Base-by-base conservation (phyloP, 1,139 yeast species). In the Diutina sp. region DNA sequence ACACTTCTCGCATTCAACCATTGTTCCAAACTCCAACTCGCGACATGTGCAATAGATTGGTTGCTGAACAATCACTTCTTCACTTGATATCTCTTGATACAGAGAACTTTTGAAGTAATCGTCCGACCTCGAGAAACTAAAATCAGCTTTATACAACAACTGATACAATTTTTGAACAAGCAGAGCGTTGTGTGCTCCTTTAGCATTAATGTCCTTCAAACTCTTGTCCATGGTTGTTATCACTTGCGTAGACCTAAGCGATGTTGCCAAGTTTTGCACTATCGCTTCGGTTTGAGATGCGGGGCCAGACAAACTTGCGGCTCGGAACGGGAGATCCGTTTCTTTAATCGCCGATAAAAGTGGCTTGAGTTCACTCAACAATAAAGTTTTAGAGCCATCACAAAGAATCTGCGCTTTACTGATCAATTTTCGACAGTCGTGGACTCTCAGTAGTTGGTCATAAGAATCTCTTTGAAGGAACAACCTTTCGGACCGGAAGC, bases 1-100 rank as follows among this genome's bases (percentile, higher is more conserved):
- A 67, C 96, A 89, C 35, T 67, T 68, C 60, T 86, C 95, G 69
- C 96, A 90, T 62, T 84, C 89, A 55, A 87, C 80, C 95, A 89
- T 87, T 0, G 79, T 73, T 1, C 90, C 93, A 58, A 76, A 77
- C 63, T 87, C 95, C 28, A 73, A 71, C 58, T 77, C 80, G 51
- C 95, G 78, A 67, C 96, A 89, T 56, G 85, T 69, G 66, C 96
- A 89, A 65, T 84, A 88, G 61, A 61, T 1, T 65, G 65, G 1
- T n/a, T 35, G 45, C 16, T 18, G 38, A 14, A 16, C 25, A 6
- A n/a, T 6, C 4, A 14, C n/a, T 5, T 46, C 25, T 2, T 46
- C 48, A 62, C 66, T 47, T 63, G 61, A 28, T 58, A 61, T 30
- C 57, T 57, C 4, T 59, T 61, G 51, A 60, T 64, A 11, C n/a